Conservation (phyloP, 176 grass and related monocot species). For the Neostapfia colusana region DNA sequence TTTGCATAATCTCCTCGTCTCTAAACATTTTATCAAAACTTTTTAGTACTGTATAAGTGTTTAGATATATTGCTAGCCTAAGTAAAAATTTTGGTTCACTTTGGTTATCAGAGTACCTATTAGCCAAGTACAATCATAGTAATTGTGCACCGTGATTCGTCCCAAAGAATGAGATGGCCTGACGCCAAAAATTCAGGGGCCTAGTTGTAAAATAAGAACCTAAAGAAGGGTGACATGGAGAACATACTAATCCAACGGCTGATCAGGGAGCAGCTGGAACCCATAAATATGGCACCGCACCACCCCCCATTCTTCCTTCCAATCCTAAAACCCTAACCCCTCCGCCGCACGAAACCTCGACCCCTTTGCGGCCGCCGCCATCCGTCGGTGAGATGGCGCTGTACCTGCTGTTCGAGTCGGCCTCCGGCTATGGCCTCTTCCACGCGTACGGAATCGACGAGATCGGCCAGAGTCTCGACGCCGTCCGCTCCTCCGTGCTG, state of each 20-base stretch:
- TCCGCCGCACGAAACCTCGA: not conserved
- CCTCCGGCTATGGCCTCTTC: slow-evolving; percentile 76
- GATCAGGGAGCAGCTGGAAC: slow-evolving; percentile 10
- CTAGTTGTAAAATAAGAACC: not conserved
- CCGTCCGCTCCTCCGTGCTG: slow-evolving; percentile 64
- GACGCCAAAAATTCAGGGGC: not conserved
- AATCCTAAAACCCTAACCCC: slow-evolving; percentile 50
- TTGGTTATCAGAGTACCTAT: too few relatives aligned
- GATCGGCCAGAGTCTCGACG: slow-evolving; percentile 75
- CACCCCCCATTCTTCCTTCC: not conserved
- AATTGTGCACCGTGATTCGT: too few relatives aligned
- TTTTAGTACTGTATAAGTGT: too few relatives aligned
- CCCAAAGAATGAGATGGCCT: not conserved
- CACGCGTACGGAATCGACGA: slow-evolving; percentile 77
- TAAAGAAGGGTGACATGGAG: not conserved
- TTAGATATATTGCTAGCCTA: too few relatives aligned
- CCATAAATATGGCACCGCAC: slow-evolving; percentile 14
- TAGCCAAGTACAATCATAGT: too few relatives aligned
- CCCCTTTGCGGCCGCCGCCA: slow-evolving; percentile 14
- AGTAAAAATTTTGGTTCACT: too few relatives aligned
- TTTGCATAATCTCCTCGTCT: too few relatives aligned
- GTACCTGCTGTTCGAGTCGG: slow-evolving; percentile 80
- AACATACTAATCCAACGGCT: slow-evolving; percentile 17
- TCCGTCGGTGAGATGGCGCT: slow-evolving; percentile 56
- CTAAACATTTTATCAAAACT: too few relatives aligned